Conservation (phyloP, 139 green algal genomes). For the Edaphochlamys debaryana region DNA sequence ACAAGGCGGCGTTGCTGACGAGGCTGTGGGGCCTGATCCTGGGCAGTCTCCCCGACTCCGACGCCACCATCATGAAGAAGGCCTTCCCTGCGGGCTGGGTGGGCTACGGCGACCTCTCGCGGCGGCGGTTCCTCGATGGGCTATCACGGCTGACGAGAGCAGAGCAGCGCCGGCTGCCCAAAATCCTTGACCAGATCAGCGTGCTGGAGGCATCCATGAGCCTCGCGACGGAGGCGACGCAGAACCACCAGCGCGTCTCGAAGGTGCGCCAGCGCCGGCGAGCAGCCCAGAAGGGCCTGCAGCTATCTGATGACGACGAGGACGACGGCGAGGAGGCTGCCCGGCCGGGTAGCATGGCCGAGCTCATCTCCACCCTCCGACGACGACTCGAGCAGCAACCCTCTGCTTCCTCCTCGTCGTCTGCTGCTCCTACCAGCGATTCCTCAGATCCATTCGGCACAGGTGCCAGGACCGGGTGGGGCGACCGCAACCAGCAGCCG, state of each 20-base stretch:
- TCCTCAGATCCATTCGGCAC: neutral
- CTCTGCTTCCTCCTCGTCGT: no score
- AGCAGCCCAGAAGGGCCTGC: constrained; percentile 17
- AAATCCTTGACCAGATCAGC: neutral
- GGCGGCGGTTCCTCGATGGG: neutral
- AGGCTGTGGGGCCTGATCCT: neutral
- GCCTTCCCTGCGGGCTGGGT: constrained; percentile 1
- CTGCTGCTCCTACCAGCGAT: neutral
- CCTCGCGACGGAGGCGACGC: neutral
- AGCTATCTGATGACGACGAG: neutral
- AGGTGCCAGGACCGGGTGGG: neutral
- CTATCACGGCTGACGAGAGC: neutral
- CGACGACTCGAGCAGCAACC: neutral
- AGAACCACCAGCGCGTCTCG: neutral
- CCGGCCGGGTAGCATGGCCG: neutral
- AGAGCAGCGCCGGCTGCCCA: neutral
- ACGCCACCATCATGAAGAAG: neutral
- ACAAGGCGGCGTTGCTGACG: neutral
- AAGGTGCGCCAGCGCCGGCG: neutral
- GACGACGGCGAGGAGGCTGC: neutral
- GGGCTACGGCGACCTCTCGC: neutral
- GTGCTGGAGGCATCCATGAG: neutral
- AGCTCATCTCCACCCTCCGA: neutral
- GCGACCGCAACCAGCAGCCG: constrained; percentile 16
- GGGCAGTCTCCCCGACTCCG: neutral